Conservation (phyloP, 2,329 filamentous ascomycete genomes). For the Colletotrichum sp. region DNA sequence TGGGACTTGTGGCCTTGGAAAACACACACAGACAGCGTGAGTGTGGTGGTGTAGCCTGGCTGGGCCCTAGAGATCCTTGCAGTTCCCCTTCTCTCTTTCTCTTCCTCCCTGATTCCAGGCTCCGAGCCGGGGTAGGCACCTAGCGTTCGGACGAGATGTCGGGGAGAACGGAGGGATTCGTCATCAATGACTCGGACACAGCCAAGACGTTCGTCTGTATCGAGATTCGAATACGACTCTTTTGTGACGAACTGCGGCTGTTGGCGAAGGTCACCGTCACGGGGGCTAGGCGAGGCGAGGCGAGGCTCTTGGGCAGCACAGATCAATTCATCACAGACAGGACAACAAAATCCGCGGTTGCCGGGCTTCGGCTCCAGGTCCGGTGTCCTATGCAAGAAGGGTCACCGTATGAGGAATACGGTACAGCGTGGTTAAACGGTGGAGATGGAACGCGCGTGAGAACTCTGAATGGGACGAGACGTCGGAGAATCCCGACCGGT, state of each 20-base stretch:
- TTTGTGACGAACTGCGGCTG: not conserved
- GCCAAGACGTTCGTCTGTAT: not conserved
- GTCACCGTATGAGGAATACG: not conserved
- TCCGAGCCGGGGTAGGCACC: not conserved
- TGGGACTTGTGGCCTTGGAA: not conserved
- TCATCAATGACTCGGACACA: not conserved
- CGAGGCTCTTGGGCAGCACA: not conserved
- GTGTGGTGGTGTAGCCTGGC: not conserved
- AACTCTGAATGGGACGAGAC: conserved; percentile 5
- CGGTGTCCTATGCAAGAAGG: not conserved
- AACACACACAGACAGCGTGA: not conserved
- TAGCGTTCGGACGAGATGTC: not conserved
- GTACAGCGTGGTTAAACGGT: not conserved
- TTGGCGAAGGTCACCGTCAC: not conserved
- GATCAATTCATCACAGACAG: not conserved
- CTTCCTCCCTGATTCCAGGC: not conserved
- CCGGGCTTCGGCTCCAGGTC: not conserved
- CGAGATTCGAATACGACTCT: not conserved
- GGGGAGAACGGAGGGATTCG: not conserved
- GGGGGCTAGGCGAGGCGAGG: not conserved
- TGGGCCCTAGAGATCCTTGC: not conserved
- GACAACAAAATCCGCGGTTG: not conserved
- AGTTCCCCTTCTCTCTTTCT: not conserved
- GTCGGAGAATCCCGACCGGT: not conserved
- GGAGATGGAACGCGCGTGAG: not conserved